These are phyloP conservation scores for Eucalyptus virginea DNA, from an alignment of 345 rosid genomes.

Conservation along the genomic window DNA sequence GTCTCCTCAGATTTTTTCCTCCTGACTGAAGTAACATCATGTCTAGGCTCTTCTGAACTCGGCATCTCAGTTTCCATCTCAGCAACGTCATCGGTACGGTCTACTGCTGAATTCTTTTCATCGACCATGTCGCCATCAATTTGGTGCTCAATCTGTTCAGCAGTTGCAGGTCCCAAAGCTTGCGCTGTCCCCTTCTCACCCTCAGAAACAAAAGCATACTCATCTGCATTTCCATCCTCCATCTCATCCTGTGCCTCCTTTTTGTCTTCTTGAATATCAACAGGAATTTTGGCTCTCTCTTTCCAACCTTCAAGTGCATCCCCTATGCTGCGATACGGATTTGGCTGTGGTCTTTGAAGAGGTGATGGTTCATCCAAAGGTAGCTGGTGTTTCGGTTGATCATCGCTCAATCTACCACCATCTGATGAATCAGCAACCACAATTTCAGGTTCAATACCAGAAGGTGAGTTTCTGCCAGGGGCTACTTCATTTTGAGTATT, in stretches of 20 bases:
- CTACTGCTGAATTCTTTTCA: constrained; percentile 25
- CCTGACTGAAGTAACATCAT: constrained; percentile 9
- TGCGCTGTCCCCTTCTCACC: constrained; percentile 71
- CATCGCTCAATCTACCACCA: constrained; percentile 39
- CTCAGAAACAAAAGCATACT: constrained; percentile 69
- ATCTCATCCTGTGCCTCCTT: constrained; percentile 36
- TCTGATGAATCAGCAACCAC: constrained; percentile 30
- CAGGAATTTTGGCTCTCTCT: constrained; percentile 66
- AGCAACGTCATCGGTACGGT: constrained; percentile 24
- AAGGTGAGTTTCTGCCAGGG: constrained; percentile 37
- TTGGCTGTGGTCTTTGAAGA: constrained; percentile 38
- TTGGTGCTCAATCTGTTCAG: constrained; percentile 64
- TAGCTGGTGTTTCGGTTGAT: constrained; percentile 19
- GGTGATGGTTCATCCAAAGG: constrained; percentile 32
- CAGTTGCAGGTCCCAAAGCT: constrained; percentile 78
- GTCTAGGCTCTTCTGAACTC: constrained; percentile 21
- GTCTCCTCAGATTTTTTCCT: constrained; percentile 28
- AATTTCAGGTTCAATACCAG: constrained; percentile 30
- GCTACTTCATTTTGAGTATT: constrained; percentile 30
- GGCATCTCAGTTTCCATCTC: constrained; percentile 60
- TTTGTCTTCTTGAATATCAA: constrained; percentile 45
- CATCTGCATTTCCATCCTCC: constrained; percentile 64
- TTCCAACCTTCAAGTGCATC: constrained; percentile 94
- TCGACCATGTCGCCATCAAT: constrained; percentile 28
- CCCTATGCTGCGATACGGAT: constrained; percentile 75